A percentile compares a stretch with the other conserved stretches of the same genome.
Evolutionary conservation across 2,329 filamentous ascomycete genomes (phyloP).

Genomic region (Penicillium sp.): DNA sequence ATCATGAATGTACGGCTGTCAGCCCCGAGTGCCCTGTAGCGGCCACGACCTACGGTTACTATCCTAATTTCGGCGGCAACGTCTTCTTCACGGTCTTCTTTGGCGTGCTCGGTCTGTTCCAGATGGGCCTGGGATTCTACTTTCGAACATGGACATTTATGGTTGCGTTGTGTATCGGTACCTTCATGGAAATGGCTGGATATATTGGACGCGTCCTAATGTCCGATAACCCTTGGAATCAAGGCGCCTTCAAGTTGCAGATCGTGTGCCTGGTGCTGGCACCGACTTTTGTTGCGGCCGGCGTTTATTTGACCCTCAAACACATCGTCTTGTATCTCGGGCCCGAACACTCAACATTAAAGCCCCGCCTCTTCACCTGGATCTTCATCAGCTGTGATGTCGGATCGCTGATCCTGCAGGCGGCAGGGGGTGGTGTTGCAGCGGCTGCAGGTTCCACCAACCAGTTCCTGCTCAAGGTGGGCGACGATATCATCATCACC

Average conservation of each 20-base stretch:
- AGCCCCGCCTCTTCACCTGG: conserved; percentile 51
- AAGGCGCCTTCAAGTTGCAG: conserved; percentile 50
- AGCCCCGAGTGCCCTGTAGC: conserved; percentile 43
- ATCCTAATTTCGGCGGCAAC: conserved; percentile 50
- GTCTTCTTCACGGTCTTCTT: conserved; percentile 52
- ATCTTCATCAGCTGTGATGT: conserved; percentile 59
- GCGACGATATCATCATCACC: conserved; percentile 55
- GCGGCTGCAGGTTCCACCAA: conserved; percentile 45
- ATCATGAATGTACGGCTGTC: conserved; percentile 33
- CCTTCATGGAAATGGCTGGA: conserved; percentile 51
- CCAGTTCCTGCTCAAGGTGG: conserved; percentile 40
- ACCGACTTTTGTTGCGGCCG: conserved; percentile 53
- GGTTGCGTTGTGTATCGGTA: conserved; percentile 47
- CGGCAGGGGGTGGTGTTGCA: conserved; percentile 55
- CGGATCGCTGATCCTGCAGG: conserved; percentile 56
- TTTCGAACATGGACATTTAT: conserved; percentile 56
- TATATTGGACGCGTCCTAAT: conserved; percentile 55
- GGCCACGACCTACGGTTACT: conserved; percentile 52
- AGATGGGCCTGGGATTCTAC: conserved; percentile 48
- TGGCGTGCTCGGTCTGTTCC: conserved; percentile 45
- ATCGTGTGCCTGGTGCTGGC: conserved; percentile 55
- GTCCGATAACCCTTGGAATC: conserved; percentile 50
- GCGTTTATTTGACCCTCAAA: conserved; percentile 55
- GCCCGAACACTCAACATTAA: conserved; percentile 45
- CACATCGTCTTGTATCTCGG: conserved; percentile 56